Conservation (phyloP, 75 land plant species). For the Cryptomeria japonica region DNA sequence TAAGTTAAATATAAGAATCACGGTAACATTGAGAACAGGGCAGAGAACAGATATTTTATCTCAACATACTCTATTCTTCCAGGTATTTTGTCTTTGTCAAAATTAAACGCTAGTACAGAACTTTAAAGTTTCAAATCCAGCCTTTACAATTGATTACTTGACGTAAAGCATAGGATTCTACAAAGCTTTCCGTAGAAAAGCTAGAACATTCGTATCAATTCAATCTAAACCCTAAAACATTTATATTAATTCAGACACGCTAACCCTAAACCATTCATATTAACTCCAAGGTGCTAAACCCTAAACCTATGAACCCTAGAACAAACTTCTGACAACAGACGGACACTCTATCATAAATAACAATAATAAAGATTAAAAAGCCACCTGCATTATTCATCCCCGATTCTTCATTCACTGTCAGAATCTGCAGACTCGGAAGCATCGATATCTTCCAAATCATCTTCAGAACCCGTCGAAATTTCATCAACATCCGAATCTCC, state of each 20-base stretch:
- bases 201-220: not conserved
- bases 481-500: not conserved
- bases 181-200: not conserved
- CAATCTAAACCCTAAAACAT: not conserved
- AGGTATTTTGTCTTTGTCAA: not conserved
- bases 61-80: not conserved
- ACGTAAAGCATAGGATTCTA: not conserved
- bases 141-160: no score
- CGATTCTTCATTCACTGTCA: not conserved
- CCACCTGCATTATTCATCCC: not conserved
- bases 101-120: no score
- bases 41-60: not conserved
- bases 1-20: not conserved
- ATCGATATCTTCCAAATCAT: no score
- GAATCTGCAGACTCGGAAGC: not conserved
- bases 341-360: not conserved
- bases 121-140: no score
- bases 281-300: no score
- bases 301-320: not conserved
- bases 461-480: no score
- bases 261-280: not conserved
- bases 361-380: not conserved
- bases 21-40: not conserved
- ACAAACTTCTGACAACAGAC: not conserved
- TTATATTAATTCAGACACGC: no score